Evolutionary conservation across 176 grass and related monocot genomes (phyloP), one percentile per base, ranked within the genome.

Genomic region (Pharus latifolius): DNA sequence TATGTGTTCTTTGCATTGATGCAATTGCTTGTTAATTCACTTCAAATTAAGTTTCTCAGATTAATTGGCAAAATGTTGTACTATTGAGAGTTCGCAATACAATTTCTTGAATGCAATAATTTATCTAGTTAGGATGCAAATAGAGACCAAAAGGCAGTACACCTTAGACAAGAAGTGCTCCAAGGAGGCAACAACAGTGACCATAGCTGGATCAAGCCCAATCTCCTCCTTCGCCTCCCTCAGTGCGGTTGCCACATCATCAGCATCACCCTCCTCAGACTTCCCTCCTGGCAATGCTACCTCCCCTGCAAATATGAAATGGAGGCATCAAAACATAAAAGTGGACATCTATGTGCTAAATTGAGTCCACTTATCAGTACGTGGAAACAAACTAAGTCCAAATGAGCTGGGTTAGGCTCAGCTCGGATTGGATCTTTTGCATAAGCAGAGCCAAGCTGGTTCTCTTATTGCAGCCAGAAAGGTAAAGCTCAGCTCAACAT

Each of bases 281-380:
- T 92, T 92, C 1, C 89, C 89, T 57, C 89, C 89, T 1, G 89
- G 89, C n/a, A 92, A 88, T 22, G 84, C 74, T 76, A 92, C 84
- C 70, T 92, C 89, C 24, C 89, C 84, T 92, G 38, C 48, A 52
- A 66, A 76, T 49, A 34, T 6, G 68, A 79, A 16, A 75, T 63
- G 30, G 23, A 62, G 35, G 6, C 18, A 54, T 27, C 1, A 56
- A 49, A 19, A 18, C 14, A 62, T 11, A 60, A 10, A 33, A 25
- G 42, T 24, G 41, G 12, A 40, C 23, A 45, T 4, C 3, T 27
- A 29, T 47, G 1, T 31, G 12, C 41, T 57, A 17, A 48, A 30
- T 9, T 17, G 38, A n/a, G 43, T 22, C n/a, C n/a, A n/a, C n/a
- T n/a, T n/a, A n/a, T n/a, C n/a, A n/a, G n/a, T n/a, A n/a, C n/a